phyloP scores from a whole-genome alignment of 352 stramenopile species.

The Globisporangium irregulare region DNA sequence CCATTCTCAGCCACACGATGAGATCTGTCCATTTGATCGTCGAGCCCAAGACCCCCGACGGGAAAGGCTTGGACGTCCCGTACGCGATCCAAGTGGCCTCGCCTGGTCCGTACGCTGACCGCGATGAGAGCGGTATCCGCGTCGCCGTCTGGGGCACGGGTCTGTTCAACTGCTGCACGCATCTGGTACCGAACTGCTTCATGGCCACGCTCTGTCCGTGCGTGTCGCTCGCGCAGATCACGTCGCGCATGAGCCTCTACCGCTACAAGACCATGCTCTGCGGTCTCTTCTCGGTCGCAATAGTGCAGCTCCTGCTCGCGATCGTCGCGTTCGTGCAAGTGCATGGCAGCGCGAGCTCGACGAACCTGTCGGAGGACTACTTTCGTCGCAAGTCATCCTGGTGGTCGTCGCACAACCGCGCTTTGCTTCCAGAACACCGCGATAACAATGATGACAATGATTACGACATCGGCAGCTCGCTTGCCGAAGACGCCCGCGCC shows the following conservation, averaged over 20 bases:
- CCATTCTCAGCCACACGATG: neutral
- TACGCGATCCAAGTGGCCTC: slow-evolving; percentile 20
- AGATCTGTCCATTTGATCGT: neutral
- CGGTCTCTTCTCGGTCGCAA: slow-evolving; percentile 4
- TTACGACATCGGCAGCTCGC: neutral
- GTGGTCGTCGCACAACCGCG: neutral
- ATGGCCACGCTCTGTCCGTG: slow-evolving; percentile 29
- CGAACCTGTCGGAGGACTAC: neutral
- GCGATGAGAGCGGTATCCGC: slow-evolving; percentile 23
- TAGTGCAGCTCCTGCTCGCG: slow-evolving; percentile 10
- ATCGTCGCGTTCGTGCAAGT: slow-evolving; percentile 13
- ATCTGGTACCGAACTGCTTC: slow-evolving; percentile 35
- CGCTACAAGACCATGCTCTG: slow-evolving; percentile 18
- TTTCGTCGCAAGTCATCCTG: neutral
- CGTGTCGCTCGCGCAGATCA: slow-evolving; percentile 27
- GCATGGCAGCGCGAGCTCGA: neutral
- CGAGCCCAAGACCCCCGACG: slow-evolving; percentile 11
- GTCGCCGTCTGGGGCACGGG: slow-evolving; percentile 24
- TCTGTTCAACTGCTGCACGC: slow-evolving; percentile 26
- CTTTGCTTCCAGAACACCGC: neutral
- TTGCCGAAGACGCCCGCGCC: neutral
- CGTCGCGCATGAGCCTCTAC: slow-evolving; percentile 12
- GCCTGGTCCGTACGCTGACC: slow-evolving; percentile 15
- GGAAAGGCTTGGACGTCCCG: slow-evolving; percentile 7
- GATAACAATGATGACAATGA: neutral